Evolutionary conservation across 768 basidiomycete species (phyloP), one percentile per base, ranked within the genome.

Genomic region (Melanogaster broomeanus): DNA sequence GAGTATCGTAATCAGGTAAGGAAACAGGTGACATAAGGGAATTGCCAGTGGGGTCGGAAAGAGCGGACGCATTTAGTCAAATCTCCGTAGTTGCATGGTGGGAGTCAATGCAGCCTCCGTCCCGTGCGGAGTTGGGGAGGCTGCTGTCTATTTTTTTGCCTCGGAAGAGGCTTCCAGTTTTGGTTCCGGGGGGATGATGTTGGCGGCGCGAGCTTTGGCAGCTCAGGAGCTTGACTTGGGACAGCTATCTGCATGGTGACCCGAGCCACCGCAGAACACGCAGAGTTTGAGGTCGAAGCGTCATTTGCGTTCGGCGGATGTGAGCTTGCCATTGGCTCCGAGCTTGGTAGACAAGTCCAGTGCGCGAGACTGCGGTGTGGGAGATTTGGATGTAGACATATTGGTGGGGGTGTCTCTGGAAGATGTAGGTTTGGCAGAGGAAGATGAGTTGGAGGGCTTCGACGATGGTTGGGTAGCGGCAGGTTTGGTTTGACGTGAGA

Each of bases 101-200:
- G 6, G 39, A 11, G 0, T 45, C 42, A 56, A 52, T 2, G 10
- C 38, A 45, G 40, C 30, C 42, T 37, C 39, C 8, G 2, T 3
- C 12, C 11, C 7, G 16, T 56, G 51, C 13, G 3, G 41, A 47
- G 46, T 13, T 2, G 2, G 0, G 19, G 5, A 27, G 43, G 37
- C 35, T n/a, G 18, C 30, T 0, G 10, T 10, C 52, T 53, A 53
- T 47, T 53, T 47, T 52, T 57, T 53, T 40, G 39, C 4, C 48
- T 47, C 28, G 1, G 19, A 9, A 24, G 42, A 39, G 41, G 16
- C 38, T 41, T 33, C 8, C 2, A 4, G 40, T 37, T 48, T 21
- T n/a, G 35, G 2, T 43, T 44, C 45, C 2, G 31, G 28, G 18
- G 51, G 24, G 1, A 1, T n/a, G 0, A 21, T 33, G 10, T 19